Conservation (phyloP, 1,284 basidiomycete species). For the Garcileccinum viscosum region DNA sequence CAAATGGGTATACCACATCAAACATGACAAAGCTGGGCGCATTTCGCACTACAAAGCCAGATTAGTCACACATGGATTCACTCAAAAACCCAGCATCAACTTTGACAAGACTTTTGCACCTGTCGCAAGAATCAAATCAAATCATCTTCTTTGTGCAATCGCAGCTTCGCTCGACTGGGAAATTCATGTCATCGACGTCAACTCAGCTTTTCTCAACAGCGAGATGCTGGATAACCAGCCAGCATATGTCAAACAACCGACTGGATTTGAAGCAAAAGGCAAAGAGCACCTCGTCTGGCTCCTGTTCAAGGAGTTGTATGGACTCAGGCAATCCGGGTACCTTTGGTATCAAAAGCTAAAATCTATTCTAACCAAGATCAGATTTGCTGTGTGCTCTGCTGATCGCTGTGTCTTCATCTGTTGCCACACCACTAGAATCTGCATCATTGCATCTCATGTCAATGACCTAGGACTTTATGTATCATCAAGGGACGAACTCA, state of each 20-base stretch:
- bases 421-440: neutral
- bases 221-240: neutral
- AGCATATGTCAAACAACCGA: neutral
- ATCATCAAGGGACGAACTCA: neutral
- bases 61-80: neutral
- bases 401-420: too few species aligned
- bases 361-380: too few species aligned
- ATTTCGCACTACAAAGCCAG: neutral
- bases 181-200: neutral
- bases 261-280: neutral
- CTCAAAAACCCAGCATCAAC: neutral
- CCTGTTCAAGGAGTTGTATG: too few species aligned
- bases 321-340: too few species aligned
- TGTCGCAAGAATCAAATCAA: neutral
- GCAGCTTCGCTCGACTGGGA: neutral
- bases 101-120: neutral
- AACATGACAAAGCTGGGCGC: neutral
- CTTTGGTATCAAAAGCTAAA: too few species aligned
- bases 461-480: neutral
- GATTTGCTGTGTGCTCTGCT: too few species aligned
- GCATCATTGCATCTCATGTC: neutral
- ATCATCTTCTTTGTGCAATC: neutral
- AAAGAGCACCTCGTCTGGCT: neutral
- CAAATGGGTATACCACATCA: neutral
- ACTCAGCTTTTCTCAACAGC: neutral